A percentile compares a stretch with the other conserved stretches of the same genome.
phyloP scores from a whole-genome alignment of 345 rosid species.

The Eucalyptus tenuipes region DNA sequence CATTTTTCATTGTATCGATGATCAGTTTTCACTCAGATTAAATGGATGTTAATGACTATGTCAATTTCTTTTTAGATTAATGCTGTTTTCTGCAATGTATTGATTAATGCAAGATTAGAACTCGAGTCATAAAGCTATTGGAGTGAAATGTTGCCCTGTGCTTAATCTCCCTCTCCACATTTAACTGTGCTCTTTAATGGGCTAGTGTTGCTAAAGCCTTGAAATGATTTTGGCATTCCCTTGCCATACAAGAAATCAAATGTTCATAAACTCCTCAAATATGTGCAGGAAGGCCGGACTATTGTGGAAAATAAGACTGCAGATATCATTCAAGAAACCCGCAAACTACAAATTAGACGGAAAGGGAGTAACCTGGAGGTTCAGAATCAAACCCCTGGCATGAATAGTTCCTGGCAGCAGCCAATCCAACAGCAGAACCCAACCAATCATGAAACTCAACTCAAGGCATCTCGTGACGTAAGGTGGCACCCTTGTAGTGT shows the following conservation, averaged over 20 bases:
- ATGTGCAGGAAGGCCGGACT: slow-evolving; percentile 72
- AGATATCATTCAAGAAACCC: slow-evolving; percentile 61
- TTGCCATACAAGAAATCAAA: background rate
- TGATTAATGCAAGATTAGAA: background rate
- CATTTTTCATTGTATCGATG: background rate
- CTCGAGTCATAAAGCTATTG: background rate
- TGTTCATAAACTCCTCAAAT: background rate
- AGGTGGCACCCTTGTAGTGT: slow-evolving; percentile 58
- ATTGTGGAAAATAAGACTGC: slow-evolving; percentile 74
- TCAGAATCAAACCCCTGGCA: slow-evolving; percentile 18
- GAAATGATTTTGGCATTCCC: background rate
- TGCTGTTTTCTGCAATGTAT: background rate
- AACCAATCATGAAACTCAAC: slow-evolving; percentile 63
- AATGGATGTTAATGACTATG: background rate
- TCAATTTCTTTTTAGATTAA: background rate
- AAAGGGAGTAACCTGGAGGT: slow-evolving; percentile 36
- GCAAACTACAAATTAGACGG: slow-evolving; percentile 59
- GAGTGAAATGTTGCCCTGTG: background rate
- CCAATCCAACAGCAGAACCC: slow-evolving; percentile 16
- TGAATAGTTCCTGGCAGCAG: slow-evolving; percentile 43
- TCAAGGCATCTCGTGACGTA: slow-evolving; percentile 99
- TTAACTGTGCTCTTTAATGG: background rate
- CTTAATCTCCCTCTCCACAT: background rate
- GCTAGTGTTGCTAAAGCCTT: background rate
- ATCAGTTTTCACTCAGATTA: background rate